phyloP scores from a whole-genome alignment of 2,329 filamentous ascomycete species.

The Monosporascus ibericus region DNA sequence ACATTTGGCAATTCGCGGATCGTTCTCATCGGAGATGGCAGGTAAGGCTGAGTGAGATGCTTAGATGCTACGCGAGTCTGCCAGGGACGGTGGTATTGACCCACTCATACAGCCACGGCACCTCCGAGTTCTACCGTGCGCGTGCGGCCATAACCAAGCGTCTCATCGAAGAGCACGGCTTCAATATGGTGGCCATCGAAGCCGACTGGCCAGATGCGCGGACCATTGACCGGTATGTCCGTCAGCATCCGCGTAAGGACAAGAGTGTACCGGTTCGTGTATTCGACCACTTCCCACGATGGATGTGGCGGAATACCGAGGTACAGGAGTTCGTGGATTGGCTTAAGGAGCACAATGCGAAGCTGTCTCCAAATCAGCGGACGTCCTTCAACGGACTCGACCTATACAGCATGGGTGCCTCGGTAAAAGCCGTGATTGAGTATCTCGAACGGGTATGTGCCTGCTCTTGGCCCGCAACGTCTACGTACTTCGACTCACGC shows the following conservation, averaged over 20 bases:
- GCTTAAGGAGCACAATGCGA: constrained; percentile 38
- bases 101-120: constrained; percentile 35
- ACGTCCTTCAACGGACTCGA: constrained; percentile 44
- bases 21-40: constrained; percentile 39
- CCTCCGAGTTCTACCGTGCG: constrained; percentile 48
- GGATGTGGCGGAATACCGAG: constrained; percentile 51
- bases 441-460: constrained; percentile 34
- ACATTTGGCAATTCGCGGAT: constrained; percentile 31
- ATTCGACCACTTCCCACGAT: constrained; percentile 46
- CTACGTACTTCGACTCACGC: not conserved
- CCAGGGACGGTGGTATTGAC: not conserved
- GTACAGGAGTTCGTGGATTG: constrained; percentile 45
- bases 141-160: constrained; percentile 45
- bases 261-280: constrained; percentile 27
- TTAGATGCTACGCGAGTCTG: too few relatives aligned
- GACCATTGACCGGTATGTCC: constrained; percentile 43
- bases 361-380: constrained; percentile 15
- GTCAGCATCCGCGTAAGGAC: constrained; percentile 29
- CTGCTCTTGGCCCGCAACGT: too few relatives aligned
- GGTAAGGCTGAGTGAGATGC: constrained; percentile 8
- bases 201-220: constrained; percentile 50
- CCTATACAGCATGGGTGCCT: constrained; percentile 22
- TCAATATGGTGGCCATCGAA: constrained; percentile 44
- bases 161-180: constrained; percentile 42
- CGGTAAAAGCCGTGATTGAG: constrained; percentile 22